Percentiles rank a stretch among this genome's conserved stretches.
Conservation (phyloP, 495 filamentous ascomycete genomes). For the Bombardia bombarda region DNA sequence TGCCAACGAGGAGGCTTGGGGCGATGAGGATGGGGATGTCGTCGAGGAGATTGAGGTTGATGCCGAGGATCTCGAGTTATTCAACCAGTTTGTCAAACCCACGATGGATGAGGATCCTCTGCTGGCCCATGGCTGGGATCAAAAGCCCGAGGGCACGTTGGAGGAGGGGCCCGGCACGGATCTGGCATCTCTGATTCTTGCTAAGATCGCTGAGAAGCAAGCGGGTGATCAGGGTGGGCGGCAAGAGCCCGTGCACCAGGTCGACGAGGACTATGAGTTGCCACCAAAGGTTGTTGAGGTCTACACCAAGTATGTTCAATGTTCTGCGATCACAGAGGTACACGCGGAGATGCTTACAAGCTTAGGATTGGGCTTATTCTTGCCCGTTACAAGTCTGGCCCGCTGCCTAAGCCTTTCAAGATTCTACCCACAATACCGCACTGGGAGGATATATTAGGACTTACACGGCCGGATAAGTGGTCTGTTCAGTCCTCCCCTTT, state of each 20-base stretch:
- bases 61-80: conserved; percentile 81
- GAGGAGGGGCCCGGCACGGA: conserved; percentile 58
- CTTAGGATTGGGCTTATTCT: conserved; percentile 75
- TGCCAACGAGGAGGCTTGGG: conserved; percentile 52
- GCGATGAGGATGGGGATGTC: conserved; percentile 65
- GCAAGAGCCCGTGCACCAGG: conserved; percentile 24
- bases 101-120: conserved; percentile 42
- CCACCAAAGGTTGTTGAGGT: conserved; percentile 90
- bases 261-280: conserved; percentile 76
- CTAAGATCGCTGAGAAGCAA: conserved; percentile 91
- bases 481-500: not conserved
- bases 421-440: conserved; percentile 85
- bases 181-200: conserved; percentile 82
- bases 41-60: conserved; percentile 78
- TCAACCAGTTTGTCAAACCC: conserved; percentile 78
- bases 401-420: conserved; percentile 95
- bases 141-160: conserved; percentile 32
- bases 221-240: conserved; percentile 45
- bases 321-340: not conserved
- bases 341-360: conserved; percentile 4
- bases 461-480: conserved; percentile 23
- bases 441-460: conserved; percentile 64
- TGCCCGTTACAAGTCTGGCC: conserved; percentile 88
- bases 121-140: conserved; percentile 41
- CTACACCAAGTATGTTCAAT: conserved; percentile 65